phyloP scores from a whole-genome alignment of 2,329 filamentous ascomycete genomes.

The Colletotrichum chrysophilum region DNA sequence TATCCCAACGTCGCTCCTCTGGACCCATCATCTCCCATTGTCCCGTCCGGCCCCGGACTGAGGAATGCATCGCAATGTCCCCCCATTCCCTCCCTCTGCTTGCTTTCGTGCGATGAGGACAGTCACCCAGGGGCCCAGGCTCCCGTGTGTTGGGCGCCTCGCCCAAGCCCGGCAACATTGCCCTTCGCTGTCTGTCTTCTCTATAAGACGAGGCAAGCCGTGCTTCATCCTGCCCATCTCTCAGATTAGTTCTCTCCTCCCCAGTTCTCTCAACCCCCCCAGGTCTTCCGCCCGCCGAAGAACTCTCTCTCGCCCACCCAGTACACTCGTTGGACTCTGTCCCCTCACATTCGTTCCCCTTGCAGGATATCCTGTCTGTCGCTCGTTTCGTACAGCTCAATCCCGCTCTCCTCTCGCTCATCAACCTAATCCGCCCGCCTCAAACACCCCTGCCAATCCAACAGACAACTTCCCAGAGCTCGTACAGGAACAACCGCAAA shows the following conservation, averaged over 20 bases:
- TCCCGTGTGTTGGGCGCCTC: neutral
- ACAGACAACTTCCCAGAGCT: neutral
- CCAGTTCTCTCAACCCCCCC: neutral
- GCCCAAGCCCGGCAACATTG: neutral
- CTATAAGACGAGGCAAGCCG: conserved; percentile 1
- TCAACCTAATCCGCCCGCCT: neutral
- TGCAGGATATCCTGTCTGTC: neutral
- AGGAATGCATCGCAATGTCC: conserved; percentile 24
- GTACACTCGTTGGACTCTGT: conserved; percentile 4
- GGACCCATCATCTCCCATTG: neutral
- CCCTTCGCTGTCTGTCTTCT: neutral
- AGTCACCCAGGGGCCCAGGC: neutral
- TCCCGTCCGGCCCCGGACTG: neutral
- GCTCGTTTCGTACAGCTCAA: conserved; percentile 8
- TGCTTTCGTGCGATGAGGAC: neutral
- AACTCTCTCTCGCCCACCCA: neutral
- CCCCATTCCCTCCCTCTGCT: conserved; percentile 18
- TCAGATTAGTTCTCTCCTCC: neutral
- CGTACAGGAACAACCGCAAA: conserved; percentile 8
- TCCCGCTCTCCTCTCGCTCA: neutral
- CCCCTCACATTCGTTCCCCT: conserved; percentile 6
- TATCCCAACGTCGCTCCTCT: neutral
- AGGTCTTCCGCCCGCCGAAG: neutral
- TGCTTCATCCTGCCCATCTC: neutral
- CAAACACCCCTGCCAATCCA: neutral